A percentile compares a stretch with the other conserved stretches of the same genome.
Conservation (phyloP, 192 early-diverging fungal genomes). For the Coemansia nantahalensis region DNA sequence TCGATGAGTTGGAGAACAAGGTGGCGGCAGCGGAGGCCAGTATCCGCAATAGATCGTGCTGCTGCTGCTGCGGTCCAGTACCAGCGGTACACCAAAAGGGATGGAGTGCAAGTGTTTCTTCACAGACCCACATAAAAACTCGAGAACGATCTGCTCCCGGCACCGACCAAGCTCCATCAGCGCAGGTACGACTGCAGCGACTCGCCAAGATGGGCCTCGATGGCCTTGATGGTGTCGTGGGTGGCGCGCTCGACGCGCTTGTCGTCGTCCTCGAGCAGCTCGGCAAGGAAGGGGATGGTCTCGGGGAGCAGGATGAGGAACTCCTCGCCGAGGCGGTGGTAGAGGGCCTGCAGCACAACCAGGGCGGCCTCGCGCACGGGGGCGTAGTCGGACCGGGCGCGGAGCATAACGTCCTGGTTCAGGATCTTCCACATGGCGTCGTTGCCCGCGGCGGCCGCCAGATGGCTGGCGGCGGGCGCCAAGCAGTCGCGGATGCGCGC, state of each 20-base stretch:
- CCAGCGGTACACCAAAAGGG: no score
- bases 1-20: no score
- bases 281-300: constrained; percentile 91
- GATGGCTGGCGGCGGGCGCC: constrained; percentile 75
- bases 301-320: constrained; percentile 89
- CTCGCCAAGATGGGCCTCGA: constrained; percentile 91
- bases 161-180: constrained; percentile 20
- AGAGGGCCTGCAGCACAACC: constrained; percentile 73
- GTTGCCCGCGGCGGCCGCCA: constrained; percentile 73
- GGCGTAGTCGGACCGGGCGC: constrained; percentile 69
- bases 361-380: constrained; percentile 71
- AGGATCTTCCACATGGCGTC: constrained; percentile 86
- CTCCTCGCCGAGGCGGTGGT: constrained; percentile 87
- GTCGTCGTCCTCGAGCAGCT: constrained; percentile 94
- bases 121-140: no score
- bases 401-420: constrained; percentile 78
- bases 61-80: no score
- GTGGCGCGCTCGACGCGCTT: constrained; percentile 75
- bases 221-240: constrained; percentile 77
- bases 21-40: no score
- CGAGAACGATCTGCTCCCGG: no score
- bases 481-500: constrained; percentile 59
- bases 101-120: no score
- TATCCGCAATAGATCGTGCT: no score
- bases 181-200: constrained; percentile 82